Percentiles rank a stretch among this genome's conserved stretches.
These are phyloP conservation scores for Furculomyces boomerangus DNA, from an alignment of 371 early-diverging fungal species.

Conservation along the genomic window DNA sequence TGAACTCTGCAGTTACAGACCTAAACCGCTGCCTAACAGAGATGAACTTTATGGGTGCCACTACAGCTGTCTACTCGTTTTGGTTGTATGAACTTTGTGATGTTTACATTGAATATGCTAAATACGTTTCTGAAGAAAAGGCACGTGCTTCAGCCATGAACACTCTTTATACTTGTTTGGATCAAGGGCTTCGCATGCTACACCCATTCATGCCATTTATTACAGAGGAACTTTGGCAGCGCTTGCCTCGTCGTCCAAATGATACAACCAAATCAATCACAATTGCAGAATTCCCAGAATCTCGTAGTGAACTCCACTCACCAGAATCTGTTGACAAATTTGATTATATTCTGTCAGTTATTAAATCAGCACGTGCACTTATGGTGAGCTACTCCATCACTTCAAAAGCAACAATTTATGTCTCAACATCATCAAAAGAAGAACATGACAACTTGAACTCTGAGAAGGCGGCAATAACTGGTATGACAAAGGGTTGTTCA, in stretches of 20 bases:
- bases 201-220: constrained; percentile 99
- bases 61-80: constrained; percentile 79
- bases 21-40: constrained; percentile 55
- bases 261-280: constrained; percentile 40
- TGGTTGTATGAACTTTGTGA: constrained; percentile 97
- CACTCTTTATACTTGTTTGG: constrained; percentile 85
- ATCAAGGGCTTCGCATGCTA: constrained; percentile 78
- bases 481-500: constrained; percentile 56
- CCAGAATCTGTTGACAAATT: constrained; percentile 52
- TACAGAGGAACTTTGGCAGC: constrained; percentile 97
- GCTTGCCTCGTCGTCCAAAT: constrained; percentile 53
- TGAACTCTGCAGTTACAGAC: constrained; percentile 66
- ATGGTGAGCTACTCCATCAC: constrained; percentile 44
- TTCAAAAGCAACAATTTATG: constrained; percentile 26
- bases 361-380: constrained; percentile 58
- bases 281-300: constrained; percentile 43
- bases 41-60: constrained; percentile 93
- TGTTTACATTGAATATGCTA: constrained; percentile 86
- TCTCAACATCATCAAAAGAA: constrained; percentile 11
- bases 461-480: constrained; percentile 36
- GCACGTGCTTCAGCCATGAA: constrained; percentile 49
- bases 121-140: constrained; percentile 48
- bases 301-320: constrained; percentile 27
- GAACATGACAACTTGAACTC: constrained; percentile 18
- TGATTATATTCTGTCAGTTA: constrained; percentile 54